A percentile compares a stretch with the other conserved stretches of the same genome.
Conservation (phyloP, 805 yeast species). For the Candida ficus region DNA sequence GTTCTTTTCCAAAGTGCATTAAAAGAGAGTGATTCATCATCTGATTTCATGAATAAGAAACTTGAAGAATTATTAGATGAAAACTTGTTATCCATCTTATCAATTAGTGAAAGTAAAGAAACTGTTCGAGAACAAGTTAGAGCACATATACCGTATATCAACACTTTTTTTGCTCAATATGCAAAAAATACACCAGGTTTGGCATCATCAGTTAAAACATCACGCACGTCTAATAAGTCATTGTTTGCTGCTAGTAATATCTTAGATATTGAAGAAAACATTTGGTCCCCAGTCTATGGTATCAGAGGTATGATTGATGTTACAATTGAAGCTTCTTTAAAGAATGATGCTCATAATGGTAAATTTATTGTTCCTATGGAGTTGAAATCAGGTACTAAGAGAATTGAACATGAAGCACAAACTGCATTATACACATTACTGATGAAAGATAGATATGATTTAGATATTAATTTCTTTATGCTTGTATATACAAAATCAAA, state of each 20-base stretch:
- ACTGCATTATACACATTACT: slow-evolving; percentile 75
- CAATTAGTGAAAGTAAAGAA: slow-evolving; percentile 46
- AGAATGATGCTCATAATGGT: slow-evolving; percentile 30
- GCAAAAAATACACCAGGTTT: slow-evolving; percentile 28
- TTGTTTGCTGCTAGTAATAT: slow-evolving; percentile 55
- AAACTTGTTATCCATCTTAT: slow-evolving; percentile 45
- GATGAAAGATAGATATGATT: slow-evolving; percentile 72
- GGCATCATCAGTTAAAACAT: slow-evolving; percentile 19
- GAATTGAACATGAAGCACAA: slow-evolving; percentile 77
- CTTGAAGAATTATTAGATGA: slow-evolving; percentile 38
- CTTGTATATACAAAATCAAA: slow-evolving; percentile 68
- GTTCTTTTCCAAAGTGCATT: slow-evolving; percentile 54
- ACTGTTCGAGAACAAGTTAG: slow-evolving; percentile 38
- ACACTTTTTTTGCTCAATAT: slow-evolving; percentile 47
- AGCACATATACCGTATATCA: slow-evolving; percentile 46
- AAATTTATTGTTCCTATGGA: slow-evolving; percentile 73
- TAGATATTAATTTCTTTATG: slow-evolving; percentile 58
- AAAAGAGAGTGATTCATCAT: slow-evolving; percentile 28
- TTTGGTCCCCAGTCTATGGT: slow-evolving; percentile 90
- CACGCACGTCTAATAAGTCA: slow-evolving; percentile 30
- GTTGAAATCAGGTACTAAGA: slow-evolving; percentile 76
- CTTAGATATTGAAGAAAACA: slow-evolving; percentile 82
- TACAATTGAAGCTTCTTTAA: slow-evolving; percentile 58
- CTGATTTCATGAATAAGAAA: slow-evolving; percentile 25
- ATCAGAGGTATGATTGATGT: slow-evolving; percentile 87